Base-by-base conservation (phyloP, 768 basidiomycete genomes). In the Tylopilus rubrobrunneus region DNA sequence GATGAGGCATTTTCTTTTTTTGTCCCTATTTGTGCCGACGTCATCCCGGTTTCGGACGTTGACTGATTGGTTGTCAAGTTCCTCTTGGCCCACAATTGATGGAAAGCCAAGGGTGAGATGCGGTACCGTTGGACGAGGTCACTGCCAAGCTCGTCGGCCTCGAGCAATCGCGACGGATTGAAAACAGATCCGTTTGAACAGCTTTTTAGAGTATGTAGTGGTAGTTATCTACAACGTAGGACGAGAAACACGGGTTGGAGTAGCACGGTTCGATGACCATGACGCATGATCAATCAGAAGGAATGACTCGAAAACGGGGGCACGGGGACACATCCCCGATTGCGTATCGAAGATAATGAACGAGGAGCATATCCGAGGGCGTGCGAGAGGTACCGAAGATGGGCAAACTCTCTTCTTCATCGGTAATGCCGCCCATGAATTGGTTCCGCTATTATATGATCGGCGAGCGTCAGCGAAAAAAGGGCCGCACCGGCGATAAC, bases 11-110 rank as follows among this genome's bases (percentile, higher is more conserved):
- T n/a, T n/a, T n/a, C n/a, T n/a, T n/a, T n/a, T n/a, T n/a, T n/a
- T n/a, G n/a, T n/a, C n/a, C n/a, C n/a, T n/a, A n/a, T 98, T 96
- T 50, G 80, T 87, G 21, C 90, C 93, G 33, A 87, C 82, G 62
- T 98, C 93, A 68, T 98, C 96, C 34, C 97, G 85, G 71, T 98
- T 98, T 55, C 96, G 84, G 17, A 98, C 85, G 66, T 99, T 98
- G 59, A 98, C 97, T 5, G 96, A 91, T 40, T 80, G 81, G 42
- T 78, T 76, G 55, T 93, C 87, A 51, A 92, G 73, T 72, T 99
- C 97, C 59, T 93, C 89, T 65, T 95, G 87, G 29, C 97, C 97
- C 51, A 98, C 96, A 54, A 98, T 97, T 97, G 62, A 25, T 25
- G 25, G 51, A 96, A 98, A 71, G 78, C 86, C 4, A 84, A 86